Conservation (phyloP, 257 asterid genomes). For the Osmanthus fragrans region DNA sequence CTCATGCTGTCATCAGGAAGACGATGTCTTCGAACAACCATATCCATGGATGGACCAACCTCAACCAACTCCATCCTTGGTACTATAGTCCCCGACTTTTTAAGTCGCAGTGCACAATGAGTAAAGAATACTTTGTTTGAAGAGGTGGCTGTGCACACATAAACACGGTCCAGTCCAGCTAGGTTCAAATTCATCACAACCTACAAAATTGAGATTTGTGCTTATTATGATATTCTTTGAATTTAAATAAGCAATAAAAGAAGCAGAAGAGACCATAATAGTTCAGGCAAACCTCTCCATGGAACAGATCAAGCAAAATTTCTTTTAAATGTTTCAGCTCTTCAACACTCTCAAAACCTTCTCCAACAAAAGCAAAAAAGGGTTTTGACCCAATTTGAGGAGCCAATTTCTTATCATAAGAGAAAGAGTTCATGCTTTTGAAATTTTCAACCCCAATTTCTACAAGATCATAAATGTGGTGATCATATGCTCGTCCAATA, state of each 20-base stretch:
- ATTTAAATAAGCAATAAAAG: not conserved
- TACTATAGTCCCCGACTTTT: constrained; percentile 80
- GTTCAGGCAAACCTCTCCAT: constrained; percentile 67
- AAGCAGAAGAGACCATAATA: not conserved
- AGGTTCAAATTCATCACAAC: constrained; percentile 79
- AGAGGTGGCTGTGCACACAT: constrained; percentile 58
- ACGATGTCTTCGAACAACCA: constrained; percentile 78
- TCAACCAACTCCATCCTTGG: constrained; percentile 92
- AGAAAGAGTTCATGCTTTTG: constrained; percentile 69
- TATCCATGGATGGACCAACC: constrained; percentile 97
- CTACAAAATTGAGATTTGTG: constrained; percentile 35
- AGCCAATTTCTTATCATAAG: constrained; percentile 77
- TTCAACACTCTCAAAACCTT: constrained; percentile 79
- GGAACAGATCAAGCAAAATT: constrained; percentile 80
- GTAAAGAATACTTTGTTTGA: constrained; percentile 64
- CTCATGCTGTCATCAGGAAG: constrained; percentile 70
- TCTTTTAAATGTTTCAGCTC: constrained; percentile 92
- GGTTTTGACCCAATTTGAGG: constrained; percentile 92
- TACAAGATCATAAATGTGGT: constrained; percentile 84
- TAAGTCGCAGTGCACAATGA: constrained; percentile 80
- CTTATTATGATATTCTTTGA: not conserved
- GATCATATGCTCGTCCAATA: constrained; percentile 80
- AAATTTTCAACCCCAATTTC: constrained; percentile 88
- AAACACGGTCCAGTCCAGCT: constrained; percentile 91
- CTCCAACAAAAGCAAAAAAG: constrained; percentile 90